These are phyloP conservation scores for Peziza echinospora DNA, from an alignment of 495 filamentous ascomycete genomes.

Conservation along the genomic window DNA sequence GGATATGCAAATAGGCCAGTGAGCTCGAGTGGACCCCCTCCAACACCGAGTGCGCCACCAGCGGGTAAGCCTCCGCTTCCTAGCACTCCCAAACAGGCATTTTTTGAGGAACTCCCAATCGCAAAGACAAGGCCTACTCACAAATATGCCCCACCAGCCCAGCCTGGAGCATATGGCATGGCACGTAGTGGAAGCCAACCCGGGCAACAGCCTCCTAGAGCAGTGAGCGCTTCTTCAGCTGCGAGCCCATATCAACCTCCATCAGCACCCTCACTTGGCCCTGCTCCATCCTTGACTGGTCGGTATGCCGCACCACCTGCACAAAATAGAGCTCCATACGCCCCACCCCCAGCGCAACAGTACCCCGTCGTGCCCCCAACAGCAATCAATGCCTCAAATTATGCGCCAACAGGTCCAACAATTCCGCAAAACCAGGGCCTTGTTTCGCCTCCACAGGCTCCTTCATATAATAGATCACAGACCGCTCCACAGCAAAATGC, in stretches of 20 bases:
- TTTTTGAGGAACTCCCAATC: conserved; percentile 77
- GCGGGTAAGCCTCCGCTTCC: no score
- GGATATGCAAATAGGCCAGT: no score
- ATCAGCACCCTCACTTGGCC: conserved; percentile 3
- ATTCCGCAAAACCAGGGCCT: no score
- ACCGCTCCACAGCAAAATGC: conserved; percentile 20
- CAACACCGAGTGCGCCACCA: no score
- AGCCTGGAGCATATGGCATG: background rate
- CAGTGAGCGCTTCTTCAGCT: background rate
- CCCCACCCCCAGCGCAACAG: no score
- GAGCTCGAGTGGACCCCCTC: no score
- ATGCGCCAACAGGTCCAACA: no score
- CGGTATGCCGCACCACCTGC: conserved; percentile 5
- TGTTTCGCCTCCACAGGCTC: conserved; percentile 1
- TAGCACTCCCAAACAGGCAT: conserved; percentile 33
- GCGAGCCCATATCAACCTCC: background rate
- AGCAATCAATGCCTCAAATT: no score
- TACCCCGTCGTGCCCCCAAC: no score
- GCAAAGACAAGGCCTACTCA: conserved; percentile 31
- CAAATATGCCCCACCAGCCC: background rate
- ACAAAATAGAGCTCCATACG: background rate
- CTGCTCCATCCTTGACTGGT: conserved; percentile 4
- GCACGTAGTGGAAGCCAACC: background rate
- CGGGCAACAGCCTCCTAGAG: background rate
- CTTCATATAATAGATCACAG: background rate